Percentiles rank a stretch among this genome's conserved stretches.
Evolutionary conservation across 2,329 filamentous ascomycete genomes (phyloP).

Genomic region (Diatrype stigma): DNA sequence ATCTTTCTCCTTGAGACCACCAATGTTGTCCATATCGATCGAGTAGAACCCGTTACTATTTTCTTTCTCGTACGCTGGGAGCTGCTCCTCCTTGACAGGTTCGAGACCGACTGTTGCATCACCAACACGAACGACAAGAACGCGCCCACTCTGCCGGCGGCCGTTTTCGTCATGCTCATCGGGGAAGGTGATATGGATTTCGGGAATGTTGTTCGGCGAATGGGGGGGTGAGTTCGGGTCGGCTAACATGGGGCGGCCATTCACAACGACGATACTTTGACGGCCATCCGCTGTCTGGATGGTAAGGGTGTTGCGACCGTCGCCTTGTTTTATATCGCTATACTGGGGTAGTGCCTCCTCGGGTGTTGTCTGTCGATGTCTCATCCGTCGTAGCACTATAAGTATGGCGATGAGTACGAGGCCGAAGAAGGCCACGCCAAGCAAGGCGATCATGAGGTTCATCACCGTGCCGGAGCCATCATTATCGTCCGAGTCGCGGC

Average conservation of each 20-base stretch:
- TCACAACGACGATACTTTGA: conserved; percentile 71
- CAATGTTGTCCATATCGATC: conserved; percentile 90
- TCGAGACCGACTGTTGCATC: conserved; percentile 86
- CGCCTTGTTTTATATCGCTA: conserved; percentile 53
- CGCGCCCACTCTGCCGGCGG: conserved; percentile 76
- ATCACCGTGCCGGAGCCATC: conserved; percentile 57
- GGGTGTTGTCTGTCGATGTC: conserved; percentile 41
- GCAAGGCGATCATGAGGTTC: conserved; percentile 73
- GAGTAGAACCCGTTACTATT: conserved; percentile 80
- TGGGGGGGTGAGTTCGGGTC: conserved; percentile 72
- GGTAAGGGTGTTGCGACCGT: conserved; percentile 51
- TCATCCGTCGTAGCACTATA: conserved; percentile 66
- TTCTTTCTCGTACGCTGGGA: conserved; percentile 86
- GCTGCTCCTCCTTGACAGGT: conserved; percentile 72
- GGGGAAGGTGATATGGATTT: conserved; percentile 98
- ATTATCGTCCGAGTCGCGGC: conserved; percentile 37
- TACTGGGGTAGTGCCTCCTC: conserved; percentile 64
- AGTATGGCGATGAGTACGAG: conserved; percentile 65
- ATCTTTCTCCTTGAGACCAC: conserved; percentile 89
- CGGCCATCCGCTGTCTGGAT: conserved; percentile 55
- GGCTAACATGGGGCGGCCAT: conserved; percentile 68
- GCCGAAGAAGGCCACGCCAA: conserved; percentile 72
- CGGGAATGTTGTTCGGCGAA: conserved; percentile 78
- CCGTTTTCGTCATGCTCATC: conserved; percentile 87
- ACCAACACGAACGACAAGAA: conserved; percentile 87